These are phyloP conservation scores for Triadica sebifera DNA, from an alignment of 345 rosid genomes.

Conservation along the genomic window DNA sequence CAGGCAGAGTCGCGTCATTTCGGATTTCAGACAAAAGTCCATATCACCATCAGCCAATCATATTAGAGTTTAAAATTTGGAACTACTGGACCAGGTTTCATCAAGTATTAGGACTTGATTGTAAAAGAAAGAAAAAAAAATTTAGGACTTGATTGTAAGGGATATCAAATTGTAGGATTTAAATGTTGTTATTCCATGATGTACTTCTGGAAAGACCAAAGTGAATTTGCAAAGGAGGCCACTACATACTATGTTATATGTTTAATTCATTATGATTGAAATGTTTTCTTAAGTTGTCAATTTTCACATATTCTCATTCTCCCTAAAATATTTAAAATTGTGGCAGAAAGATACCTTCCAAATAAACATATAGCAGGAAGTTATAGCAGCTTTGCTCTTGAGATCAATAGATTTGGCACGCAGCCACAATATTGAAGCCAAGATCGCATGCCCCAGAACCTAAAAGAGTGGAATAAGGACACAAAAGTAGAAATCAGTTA, in stretches of 20 bases:
- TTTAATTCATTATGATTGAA: no score
- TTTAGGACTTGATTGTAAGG: no score
- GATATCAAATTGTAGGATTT: neutral
- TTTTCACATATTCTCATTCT: neutral
- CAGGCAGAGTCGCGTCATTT: no score
- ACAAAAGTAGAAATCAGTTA: neutral
- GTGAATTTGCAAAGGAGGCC: no score
- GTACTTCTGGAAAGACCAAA: no score
- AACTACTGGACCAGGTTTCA: no score
- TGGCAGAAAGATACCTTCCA: conserved; percentile 68
- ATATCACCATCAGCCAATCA: no score
- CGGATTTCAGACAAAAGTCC: no score
- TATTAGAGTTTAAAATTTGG: no score
- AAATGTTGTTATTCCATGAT: neutral
- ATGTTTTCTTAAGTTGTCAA: no score
- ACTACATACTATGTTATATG: no score
- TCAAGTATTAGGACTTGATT: neutral
- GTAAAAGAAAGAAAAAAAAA: neutral
- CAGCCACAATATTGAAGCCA: conserved; percentile 59
- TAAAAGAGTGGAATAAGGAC: conserved; percentile 20
- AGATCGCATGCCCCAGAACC: conserved; percentile 72
- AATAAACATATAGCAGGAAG: conserved; percentile 91
- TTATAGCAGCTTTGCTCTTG: conserved; percentile 70
- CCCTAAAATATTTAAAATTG: neutral
- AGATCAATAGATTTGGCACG: conserved; percentile 76